Conservation (phyloP, 768 basidiomycete genomes). For the Gymnopilus dilepis region DNA sequence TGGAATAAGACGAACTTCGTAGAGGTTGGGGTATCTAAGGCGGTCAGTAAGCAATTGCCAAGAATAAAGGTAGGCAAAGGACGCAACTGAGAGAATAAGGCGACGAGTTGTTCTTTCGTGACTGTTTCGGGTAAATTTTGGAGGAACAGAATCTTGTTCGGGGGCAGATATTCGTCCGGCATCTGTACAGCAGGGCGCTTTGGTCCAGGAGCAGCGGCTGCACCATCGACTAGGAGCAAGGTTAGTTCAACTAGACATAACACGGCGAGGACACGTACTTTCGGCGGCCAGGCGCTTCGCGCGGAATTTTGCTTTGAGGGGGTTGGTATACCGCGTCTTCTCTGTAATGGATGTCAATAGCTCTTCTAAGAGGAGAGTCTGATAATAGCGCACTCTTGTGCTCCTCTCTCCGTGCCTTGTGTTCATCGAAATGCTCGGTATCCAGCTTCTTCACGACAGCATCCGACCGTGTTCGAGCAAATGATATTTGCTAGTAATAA, state of each 20-base stretch:
- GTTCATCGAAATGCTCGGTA: conserved; percentile 67
- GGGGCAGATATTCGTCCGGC: conserved; percentile 99
- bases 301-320: conserved; percentile 84
- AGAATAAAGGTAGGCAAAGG: neutral
- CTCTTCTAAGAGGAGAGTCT: neutral
- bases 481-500: conserved; percentile 84
- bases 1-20: conserved; percentile 98
- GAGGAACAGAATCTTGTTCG: conserved; percentile 98
- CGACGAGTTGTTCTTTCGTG: conserved; percentile 90
- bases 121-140: conserved; percentile 95
- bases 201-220: conserved; percentile 63
- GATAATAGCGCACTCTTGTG: conserved; percentile 83
- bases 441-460: conserved; percentile 84
- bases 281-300: conserved; percentile 83
- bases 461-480: conserved; percentile 88
- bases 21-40: conserved; percentile 85
- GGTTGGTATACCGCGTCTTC: conserved; percentile 85
- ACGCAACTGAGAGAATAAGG: conserved; percentile 88
- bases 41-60: conserved; percentile 1
- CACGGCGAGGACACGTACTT: conserved; percentile 49
- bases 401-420: conserved; percentile 74
- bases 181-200: conserved; percentile 91
- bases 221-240: conserved; percentile 64
- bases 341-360: conserved; percentile 48
- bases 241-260: conserved; percentile 17